Evolutionary conservation across 73 alveolate genomes (phyloP), one percentile per base, ranked within the genome.

Genomic region (Breviolum minutum): DNA sequence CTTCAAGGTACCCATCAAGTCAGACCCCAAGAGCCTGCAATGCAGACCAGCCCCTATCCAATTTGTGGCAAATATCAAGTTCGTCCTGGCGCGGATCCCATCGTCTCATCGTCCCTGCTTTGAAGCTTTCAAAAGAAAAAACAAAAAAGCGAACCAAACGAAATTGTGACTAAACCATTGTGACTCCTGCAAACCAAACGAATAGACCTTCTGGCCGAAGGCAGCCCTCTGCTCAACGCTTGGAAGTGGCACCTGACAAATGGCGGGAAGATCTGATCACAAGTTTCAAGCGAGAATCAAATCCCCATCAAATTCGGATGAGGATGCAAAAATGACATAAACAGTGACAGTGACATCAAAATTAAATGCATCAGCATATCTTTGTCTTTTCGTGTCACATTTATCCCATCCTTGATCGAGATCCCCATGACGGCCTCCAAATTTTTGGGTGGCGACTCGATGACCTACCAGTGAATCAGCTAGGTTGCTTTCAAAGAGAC

Each of bases 181-280:
- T 54, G 7, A 69, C 68, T 32, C 96, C 96, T 90, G 97, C 71
- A 63, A 40, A 20, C 92, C 92, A 79, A 90, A 90, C 63, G 97
- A 90, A 79, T 70, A 90, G 64, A 90, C 97, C 97, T 73, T 90
- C 79, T 90, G 76, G 76, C 70, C 84, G 76, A 90, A 90, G 87
- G 87, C 87, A 30, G 97, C 88, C 30, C 97, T 77, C 97, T 90
- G 74, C 19, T 77, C 76, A 54, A 24, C 26, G 63, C 63, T 79
- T 12, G 97, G 88, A 66, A 88, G 68, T 32, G 88, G 88, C 29
- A 80, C 88, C 88, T 80, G 88, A 5, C 85, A 76, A 26, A 60
- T 10, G 22, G 63, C 26, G 7, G 62, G 62, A 70, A 10, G n/a
- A n/a, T n/a, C n/a, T n/a, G n/a, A n/a, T n/a, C n/a, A n/a, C n/a